Conservation (phyloP, 2,329 filamentous ascomycete species). For the Penicillium sp. region DNA sequence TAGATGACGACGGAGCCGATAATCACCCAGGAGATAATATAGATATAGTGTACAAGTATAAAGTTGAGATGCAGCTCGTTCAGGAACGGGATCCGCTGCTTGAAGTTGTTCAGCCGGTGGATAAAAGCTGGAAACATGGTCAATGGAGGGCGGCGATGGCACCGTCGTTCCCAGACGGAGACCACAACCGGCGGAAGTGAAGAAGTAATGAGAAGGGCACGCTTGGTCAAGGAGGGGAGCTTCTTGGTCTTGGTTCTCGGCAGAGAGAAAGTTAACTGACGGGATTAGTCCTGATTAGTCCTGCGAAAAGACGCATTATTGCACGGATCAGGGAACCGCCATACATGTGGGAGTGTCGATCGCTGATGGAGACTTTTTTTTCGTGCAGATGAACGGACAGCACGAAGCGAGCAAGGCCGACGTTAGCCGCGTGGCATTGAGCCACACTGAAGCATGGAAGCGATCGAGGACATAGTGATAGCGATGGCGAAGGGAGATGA, state of each 20-base stretch:
- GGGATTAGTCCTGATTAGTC: neutral
- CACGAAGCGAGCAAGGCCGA: constrained; percentile 13
- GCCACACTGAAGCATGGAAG: constrained; percentile 9
- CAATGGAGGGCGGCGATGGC: constrained; percentile 12
- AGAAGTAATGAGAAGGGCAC: neutral
- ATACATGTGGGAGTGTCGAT: constrained; percentile 25
- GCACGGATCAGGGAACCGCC: neutral
- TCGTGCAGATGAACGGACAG: constrained; percentile 4
- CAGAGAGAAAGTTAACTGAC: neutral
- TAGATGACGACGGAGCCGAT: constrained; percentile 78
- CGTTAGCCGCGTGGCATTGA: constrained; percentile 24
- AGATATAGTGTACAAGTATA: constrained; percentile 62
- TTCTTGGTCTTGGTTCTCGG: constrained; percentile 15
- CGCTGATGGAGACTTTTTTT: constrained; percentile 16
- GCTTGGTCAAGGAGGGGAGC: constrained; percentile 18
- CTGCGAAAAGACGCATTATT: neutral
- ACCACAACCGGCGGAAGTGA: constrained; percentile 14
- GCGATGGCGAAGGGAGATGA: neutral
- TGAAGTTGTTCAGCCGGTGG: constrained; percentile 24
- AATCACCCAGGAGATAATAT: constrained; percentile 73
- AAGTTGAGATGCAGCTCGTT: constrained; percentile 46
- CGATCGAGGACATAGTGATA: neutral
- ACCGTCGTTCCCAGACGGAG: constrained; percentile 15
- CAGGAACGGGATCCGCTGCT: constrained; percentile 40
- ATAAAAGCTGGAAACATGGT: constrained; percentile 35